Conservation (phyloP, 768 basidiomycete genomes). For the Boletus sensibilis region DNA sequence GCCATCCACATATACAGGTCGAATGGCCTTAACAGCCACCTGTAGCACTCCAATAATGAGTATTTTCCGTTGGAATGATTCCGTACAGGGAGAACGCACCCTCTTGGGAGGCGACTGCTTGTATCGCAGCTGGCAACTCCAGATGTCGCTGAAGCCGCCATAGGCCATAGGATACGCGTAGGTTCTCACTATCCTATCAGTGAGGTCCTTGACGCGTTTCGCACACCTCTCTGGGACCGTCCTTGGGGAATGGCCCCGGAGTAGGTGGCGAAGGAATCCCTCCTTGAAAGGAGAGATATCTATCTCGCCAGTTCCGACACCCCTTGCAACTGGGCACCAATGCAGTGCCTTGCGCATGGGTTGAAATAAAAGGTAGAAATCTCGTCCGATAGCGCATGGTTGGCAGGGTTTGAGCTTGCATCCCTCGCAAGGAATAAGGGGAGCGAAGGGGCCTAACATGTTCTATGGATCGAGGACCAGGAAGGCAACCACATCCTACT, state of each 20-base stretch:
- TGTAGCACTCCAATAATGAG: neutral
- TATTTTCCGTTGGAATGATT: neutral
- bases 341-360: too few relatives aligned
- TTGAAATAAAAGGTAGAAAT: too few relatives aligned
- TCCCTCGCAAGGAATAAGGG: neutral
- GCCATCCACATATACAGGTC: neutral
- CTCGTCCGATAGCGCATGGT: too few relatives aligned
- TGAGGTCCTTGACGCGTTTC: conserved; percentile 13
- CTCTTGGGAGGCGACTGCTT: neutral
- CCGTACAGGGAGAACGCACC: conserved; percentile 8
- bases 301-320: conserved; percentile 3
- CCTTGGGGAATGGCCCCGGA: neutral
- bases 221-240: neutral
- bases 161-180: conserved; percentile 23
- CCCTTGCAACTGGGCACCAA: neutral
- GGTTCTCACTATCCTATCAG: conserved; percentile 12
- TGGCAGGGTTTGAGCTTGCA: neutral
- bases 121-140: conserved; percentile 18
- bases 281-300: neutral
- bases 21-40: conserved; percentile 32
- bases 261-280: neutral
- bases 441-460: neutral
- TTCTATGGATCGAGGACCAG: too few relatives aligned
- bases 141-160: conserved; percentile 33
- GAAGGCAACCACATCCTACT: neutral